phyloP scores from a whole-genome alignment of 805 yeast species.

The Teunomyces gatunensis region DNA sequence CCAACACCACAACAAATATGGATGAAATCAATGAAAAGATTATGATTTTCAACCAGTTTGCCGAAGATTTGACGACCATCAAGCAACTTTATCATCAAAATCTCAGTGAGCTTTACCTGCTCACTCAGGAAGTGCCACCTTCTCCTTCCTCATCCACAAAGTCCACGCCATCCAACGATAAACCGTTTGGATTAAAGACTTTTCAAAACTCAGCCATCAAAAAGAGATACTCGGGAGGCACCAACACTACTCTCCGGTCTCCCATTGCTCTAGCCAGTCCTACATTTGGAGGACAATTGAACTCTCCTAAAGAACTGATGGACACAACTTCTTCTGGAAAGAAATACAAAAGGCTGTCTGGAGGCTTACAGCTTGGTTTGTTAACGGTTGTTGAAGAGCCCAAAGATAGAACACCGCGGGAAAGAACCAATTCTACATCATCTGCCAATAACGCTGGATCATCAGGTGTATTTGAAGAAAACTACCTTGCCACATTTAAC shows the following conservation, averaged over 20 bases:
- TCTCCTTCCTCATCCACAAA: conserved; percentile 9
- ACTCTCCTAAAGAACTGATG: conserved; percentile 1
- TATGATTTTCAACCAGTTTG: conserved; percentile 34
- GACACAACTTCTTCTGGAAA: conserved; percentile 18
- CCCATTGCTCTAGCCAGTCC: neutral
- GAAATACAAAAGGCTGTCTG: conserved; percentile 29
- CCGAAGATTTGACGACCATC: conserved; percentile 27
- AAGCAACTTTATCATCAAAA: conserved; percentile 31
- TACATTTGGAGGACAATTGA: neutral
- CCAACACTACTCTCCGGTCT: neutral
- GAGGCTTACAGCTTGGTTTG: conserved; percentile 38
- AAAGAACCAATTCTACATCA: neutral
- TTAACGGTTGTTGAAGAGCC: conserved; percentile 40
- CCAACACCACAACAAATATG: conserved; percentile 17
- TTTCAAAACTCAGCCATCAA: conserved; percentile 33
- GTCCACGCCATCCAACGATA: conserved; percentile 7
- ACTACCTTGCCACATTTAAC: conserved; percentile 32
- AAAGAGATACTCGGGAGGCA: conserved; percentile 23
- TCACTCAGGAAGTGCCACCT: conserved; percentile 4
- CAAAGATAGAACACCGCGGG: neutral
- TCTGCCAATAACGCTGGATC: neutral
- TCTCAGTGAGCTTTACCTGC: conserved; percentile 15
- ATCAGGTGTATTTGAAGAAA: conserved; percentile 22
- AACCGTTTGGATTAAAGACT: conserved; percentile 23
- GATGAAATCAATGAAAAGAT: conserved; percentile 38